Conservation (phyloP, 495 filamentous ascomycete genomes). For the Penicillium nucicola region DNA sequence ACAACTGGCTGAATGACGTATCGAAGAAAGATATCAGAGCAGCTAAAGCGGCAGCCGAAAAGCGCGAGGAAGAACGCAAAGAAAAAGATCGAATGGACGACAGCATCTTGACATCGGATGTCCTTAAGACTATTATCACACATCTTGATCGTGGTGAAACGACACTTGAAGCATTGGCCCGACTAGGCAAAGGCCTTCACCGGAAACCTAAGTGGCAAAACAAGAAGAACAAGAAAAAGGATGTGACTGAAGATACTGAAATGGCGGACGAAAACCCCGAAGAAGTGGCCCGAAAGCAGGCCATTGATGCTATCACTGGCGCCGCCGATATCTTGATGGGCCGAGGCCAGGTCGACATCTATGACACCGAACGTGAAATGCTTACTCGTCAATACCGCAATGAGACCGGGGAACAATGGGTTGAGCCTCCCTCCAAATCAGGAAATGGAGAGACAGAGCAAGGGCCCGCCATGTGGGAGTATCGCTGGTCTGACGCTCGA, state of each 20-base stretch:
- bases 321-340: slow-evolving; percentile 82
- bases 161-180: slow-evolving; percentile 79
- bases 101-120: slow-evolving; percentile 67
- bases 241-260: slow-evolving; percentile 46
- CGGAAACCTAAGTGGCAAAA: slow-evolving; percentile 61
- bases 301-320: slow-evolving; percentile 79
- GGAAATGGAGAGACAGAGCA: slow-evolving; percentile 23
- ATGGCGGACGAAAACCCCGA: slow-evolving; percentile 81
- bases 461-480: slow-evolving; percentile 72
- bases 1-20: slow-evolving; percentile 87
- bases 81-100: slow-evolving; percentile 70
- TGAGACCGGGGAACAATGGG: slow-evolving; percentile 91
- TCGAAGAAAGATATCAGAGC: slow-evolving; percentile 90
- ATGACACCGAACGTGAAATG: slow-evolving; percentile 82
- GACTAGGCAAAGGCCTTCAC: slow-evolving; percentile 67
- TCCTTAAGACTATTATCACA: slow-evolving; percentile 67
- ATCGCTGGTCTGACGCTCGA: slow-evolving; percentile 83
- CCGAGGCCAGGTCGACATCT: slow-evolving; percentile 79
- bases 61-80: slow-evolving; percentile 71
- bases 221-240: slow-evolving; percentile 56
- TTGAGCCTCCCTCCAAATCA: slow-evolving; percentile 50
- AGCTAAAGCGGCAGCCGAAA: slow-evolving; percentile 84
- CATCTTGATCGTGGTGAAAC: slow-evolving; percentile 81
- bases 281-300: slow-evolving; percentile 63
- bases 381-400: slow-evolving; percentile 76